phyloP scores from a whole-genome alignment of 495 filamentous ascomycete species.

The Aspergillus affinis region DNA sequence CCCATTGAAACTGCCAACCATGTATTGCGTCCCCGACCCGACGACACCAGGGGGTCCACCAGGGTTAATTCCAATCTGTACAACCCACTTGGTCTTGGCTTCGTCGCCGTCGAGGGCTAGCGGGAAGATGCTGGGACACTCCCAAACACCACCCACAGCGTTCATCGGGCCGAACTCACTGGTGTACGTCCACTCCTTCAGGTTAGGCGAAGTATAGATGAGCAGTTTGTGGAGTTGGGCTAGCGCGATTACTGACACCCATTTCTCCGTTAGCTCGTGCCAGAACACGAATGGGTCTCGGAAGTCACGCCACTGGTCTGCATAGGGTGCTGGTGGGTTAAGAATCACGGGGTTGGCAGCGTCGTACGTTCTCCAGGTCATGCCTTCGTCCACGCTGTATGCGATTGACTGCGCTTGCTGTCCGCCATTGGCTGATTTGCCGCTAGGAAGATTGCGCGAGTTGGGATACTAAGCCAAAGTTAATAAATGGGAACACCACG shows the following conservation, averaged over 20 bases:
- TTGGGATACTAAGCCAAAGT: slow-evolving; percentile 24
- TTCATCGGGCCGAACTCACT: slow-evolving; percentile 57
- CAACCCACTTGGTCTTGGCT: slow-evolving; percentile 42
- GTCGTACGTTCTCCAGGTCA: slow-evolving; percentile 51
- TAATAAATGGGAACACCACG: background rate
- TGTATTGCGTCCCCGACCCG: slow-evolving; percentile 41
- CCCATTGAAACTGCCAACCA: slow-evolving; percentile 40
- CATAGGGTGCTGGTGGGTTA: slow-evolving; percentile 33
- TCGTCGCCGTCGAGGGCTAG: slow-evolving; percentile 30
- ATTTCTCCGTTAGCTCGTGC: slow-evolving; percentile 45
- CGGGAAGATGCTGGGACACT: slow-evolving; percentile 54
- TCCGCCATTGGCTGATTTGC: slow-evolving; percentile 25
- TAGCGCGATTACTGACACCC: slow-evolving; percentile 51
- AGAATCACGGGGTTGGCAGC: slow-evolving; percentile 52
- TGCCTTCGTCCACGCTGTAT: slow-evolving; percentile 55
- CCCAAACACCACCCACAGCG: slow-evolving; percentile 55
- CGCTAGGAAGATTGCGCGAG: slow-evolving; percentile 27
- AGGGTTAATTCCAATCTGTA: slow-evolving; percentile 54
- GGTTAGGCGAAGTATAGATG: slow-evolving; percentile 52
- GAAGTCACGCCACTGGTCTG: slow-evolving; percentile 42
- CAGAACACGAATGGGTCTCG: slow-evolving; percentile 59
- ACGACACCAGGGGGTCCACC: slow-evolving; percentile 52
- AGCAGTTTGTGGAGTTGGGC: slow-evolving; percentile 51
- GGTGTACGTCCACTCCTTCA: slow-evolving; percentile 52
- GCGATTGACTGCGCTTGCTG: slow-evolving; percentile 57